Percentiles rank a stretch among this genome's conserved stretches.
These are phyloP conservation scores for Rutstroemia sp. DNA, from an alignment of 2,329 filamentous ascomycete genomes.

Conservation along the genomic window DNA sequence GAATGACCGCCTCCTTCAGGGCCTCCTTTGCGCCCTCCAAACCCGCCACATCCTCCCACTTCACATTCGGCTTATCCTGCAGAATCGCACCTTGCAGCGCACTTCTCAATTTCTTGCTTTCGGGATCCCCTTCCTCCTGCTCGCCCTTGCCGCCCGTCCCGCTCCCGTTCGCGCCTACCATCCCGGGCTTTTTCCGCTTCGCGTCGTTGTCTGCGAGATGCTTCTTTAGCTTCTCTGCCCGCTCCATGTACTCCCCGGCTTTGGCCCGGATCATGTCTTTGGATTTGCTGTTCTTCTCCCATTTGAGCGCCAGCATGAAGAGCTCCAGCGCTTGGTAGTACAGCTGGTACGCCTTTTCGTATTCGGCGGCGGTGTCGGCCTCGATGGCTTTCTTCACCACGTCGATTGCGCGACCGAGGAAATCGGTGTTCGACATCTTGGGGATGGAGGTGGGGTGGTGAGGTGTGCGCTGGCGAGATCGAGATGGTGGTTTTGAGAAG, in stretches of 20 bases:
- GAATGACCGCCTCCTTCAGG: slow-evolving; percentile 91
- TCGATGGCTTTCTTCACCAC: slow-evolving; percentile 97
- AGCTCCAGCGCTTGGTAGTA: slow-evolving; percentile 96
- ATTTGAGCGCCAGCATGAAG: slow-evolving; percentile 98
- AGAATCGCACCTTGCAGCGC: slow-evolving; percentile 88
- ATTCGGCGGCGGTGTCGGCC: slow-evolving; percentile 88
- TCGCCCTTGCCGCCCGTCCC: slow-evolving; percentile 53
- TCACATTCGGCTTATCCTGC: slow-evolving; percentile 90
- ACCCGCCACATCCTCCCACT: slow-evolving; percentile 97
- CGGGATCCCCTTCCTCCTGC: slow-evolving; percentile 70
- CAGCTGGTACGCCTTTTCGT: slow-evolving; percentile 91
- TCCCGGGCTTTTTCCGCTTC: slow-evolving; percentile 62
- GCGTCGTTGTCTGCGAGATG: slow-evolving; percentile 71
- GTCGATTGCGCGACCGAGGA: slow-evolving; percentile 92
- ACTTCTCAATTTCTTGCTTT: slow-evolving; percentile 89
- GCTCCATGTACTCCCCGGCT: slow-evolving; percentile 95
- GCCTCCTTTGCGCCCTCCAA: slow-evolving; percentile 93
- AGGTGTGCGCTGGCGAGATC: no score
- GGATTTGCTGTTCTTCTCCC: slow-evolving; percentile 96
- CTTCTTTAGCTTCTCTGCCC: slow-evolving; percentile 93
- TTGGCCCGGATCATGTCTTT: slow-evolving; percentile 97
- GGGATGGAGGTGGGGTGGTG: slow-evolving; percentile 5
- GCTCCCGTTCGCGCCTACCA: slow-evolving; percentile 66
- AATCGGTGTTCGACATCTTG: slow-evolving; percentile 92
- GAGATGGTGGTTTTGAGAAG: no score